Base-by-base conservation (phyloP, 306 rosid genomes). In the Macrotyloma uniflorum region DNA sequence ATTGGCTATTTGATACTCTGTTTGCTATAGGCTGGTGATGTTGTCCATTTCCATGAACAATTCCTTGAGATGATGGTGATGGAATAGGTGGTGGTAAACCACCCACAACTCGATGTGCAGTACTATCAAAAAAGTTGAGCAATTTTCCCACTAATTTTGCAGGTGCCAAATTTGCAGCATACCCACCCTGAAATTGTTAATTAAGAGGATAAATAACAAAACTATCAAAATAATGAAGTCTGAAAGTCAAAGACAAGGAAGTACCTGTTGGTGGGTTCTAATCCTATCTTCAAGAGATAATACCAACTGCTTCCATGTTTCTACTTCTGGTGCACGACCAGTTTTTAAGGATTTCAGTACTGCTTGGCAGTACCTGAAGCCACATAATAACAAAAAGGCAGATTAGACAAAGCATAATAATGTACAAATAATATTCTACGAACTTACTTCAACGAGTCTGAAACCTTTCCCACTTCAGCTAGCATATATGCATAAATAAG, bases 31-130 rank as follows among this genome's bases (percentile, higher is more conserved):
- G 84, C 50, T 83, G 94, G 61, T 79, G 84, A 79, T 79, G 80
- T 51, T 86, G 91, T 82, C 84, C 97, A 81, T 55, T 81, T 80
- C 88, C 87, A 6, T 78, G 92, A 53, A 68, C 50, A 75, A 24
- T 77, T 72, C 90, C 91, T 11, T 82, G 97, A 38, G 91, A 82
- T 53, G 87, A 68, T 40, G 47, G 12, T 42, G 93, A 81, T 67
- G 99, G 97, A 64, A 87, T 89, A 64, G 92, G 91, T 75, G 98
- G 98, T 22, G 99, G 97, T 55, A 88, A 77, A 73, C 98, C 95
- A 46, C 98, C 98, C 58, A 95, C 98, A 72, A 95, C 99, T 63
- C 93, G 91, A 82, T 91, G 98, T 13, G 99, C 98, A 16, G 98
- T 95, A 76, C 85, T 95, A 81, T 95, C 99, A 80, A 95, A 85